Evolutionary conservation across 805 yeast species (phyloP).

Genomic region (Metschnikowia koreensis): DNA sequence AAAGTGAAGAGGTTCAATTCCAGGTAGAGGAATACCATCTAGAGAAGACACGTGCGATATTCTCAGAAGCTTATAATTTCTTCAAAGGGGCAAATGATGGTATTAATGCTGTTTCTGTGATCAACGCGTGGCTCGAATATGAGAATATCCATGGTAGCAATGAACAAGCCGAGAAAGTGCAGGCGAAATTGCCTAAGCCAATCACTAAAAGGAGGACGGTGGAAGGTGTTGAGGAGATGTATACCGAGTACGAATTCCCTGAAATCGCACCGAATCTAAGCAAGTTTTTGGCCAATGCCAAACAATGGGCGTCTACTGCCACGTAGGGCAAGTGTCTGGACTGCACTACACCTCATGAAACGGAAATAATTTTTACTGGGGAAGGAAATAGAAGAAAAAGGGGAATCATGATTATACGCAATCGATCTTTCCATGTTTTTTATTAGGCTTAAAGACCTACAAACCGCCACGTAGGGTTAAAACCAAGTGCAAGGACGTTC

Average conservation of each 20-base stretch:
- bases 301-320: slow-evolving; percentile 23
- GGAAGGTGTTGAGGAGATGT: slow-evolving; percentile 51
- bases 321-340: background rate
- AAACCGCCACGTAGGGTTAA: slow-evolving; percentile 88
- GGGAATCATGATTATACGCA: background rate
- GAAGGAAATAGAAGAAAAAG: no score
- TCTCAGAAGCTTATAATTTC: slow-evolving; percentile 49
- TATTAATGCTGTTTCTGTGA: slow-evolving; percentile 49
- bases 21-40: slow-evolving; percentile 51
- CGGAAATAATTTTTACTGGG: no score
- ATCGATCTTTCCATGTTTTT: background rate
- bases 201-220: slow-evolving; percentile 46
- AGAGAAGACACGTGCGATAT: slow-evolving; percentile 51
- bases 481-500: slow-evolving; percentile 85
- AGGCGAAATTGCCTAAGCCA: slow-evolving; percentile 51
- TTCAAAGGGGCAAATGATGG: slow-evolving; percentile 37
- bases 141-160: slow-evolving; percentile 61
- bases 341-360: background rate
- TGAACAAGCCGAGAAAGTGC: slow-evolving; percentile 34
- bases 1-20: slow-evolving; percentile 51
- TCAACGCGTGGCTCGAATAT: slow-evolving; percentile 63
- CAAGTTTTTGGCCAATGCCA: slow-evolving; percentile 43
- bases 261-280: slow-evolving; percentile 48
- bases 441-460: slow-evolving; percentile 1
- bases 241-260: slow-evolving; percentile 63